Conservation (phyloP, 208 protist species). For the Leishmania aethiopica region DNA sequence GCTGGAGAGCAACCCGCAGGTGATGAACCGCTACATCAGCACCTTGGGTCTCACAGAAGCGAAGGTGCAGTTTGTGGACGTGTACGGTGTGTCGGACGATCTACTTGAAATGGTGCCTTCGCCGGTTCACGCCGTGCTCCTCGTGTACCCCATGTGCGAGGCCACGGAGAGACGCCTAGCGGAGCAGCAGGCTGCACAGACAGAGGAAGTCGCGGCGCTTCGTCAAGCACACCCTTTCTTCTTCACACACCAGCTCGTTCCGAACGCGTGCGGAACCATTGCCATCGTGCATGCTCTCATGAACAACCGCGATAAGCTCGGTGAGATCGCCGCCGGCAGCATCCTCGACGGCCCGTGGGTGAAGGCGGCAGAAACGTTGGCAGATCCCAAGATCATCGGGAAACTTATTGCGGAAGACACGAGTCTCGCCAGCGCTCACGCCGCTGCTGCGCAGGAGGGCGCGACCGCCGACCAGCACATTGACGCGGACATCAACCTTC, state of each 20-base stretch:
- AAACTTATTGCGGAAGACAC: conserved; percentile 43
- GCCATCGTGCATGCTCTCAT: conserved; percentile 91
- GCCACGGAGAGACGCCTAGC: conserved; percentile 33
- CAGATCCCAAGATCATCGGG: conserved; percentile 24
- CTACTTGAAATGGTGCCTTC: conserved; percentile 91
- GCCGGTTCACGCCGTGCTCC: conserved; percentile 86
- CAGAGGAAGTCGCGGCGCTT: conserved; percentile 45
- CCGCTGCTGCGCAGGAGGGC: conserved; percentile 57
- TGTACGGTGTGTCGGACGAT: conserved; percentile 91
- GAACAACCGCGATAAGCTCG: conserved; percentile 87
- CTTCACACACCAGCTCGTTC: conserved; percentile 92
- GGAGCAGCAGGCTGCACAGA: conserved; percentile 28
- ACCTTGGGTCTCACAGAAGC: conserved; percentile 54
- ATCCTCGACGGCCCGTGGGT: conserved; percentile 27
- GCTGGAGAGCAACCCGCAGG: conserved; percentile 94
- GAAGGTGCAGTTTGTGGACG: conserved; percentile 86
- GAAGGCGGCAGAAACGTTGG: not conserved
- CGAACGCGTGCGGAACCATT: conserved; percentile 96
- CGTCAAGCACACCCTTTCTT: conserved; percentile 62
- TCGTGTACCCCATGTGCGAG: conserved; percentile 92
- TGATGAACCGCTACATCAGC: conserved; percentile 86
- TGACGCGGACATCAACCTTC: conserved; percentile 87
- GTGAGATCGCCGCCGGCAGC: conserved; percentile 41
- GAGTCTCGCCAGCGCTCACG: conserved; percentile 62
- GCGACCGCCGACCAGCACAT: conserved; percentile 61